Evolutionary conservation across 192 early-diverging fungal genomes (phyloP).

Genomic region (Linnemannia hyalina): DNA sequence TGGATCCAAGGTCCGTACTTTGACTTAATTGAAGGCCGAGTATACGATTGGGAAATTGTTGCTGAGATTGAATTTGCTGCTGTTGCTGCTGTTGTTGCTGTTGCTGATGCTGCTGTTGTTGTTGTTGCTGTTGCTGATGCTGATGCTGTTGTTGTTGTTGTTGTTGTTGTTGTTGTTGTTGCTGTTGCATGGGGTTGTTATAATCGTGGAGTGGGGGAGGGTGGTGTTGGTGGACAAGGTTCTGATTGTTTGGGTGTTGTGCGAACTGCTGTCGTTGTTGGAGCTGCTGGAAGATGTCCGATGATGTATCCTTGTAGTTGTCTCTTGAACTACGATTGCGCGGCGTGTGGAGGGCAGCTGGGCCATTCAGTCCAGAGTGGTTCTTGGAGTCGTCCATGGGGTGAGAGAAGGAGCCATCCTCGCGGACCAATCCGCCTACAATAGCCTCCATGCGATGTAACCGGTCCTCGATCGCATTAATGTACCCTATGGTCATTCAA

Average conservation of each 20-base stretch:
- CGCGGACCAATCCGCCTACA: constrained; percentile 67
- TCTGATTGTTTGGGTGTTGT: constrained; percentile 8
- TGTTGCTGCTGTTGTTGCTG: constrained; percentile 24
- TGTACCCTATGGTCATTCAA: constrained; percentile 71
- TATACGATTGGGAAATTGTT: background rate
- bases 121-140: constrained; percentile 23
- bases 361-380: background rate
- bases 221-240: constrained; percentile 34
- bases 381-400: constrained; percentile 2
- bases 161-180: constrained; percentile 24
- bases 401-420: constrained; percentile 52
- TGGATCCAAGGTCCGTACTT: constrained; percentile 21
- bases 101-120: constrained; percentile 19
- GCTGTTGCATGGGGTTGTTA: constrained; percentile 14
- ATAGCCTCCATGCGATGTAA: constrained; percentile 80
- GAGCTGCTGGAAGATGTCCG: background rate
- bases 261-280: constrained; percentile 4
- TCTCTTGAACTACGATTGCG: constrained; percentile 13
- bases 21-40: constrained; percentile 16
- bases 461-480: constrained; percentile 84
- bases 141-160: constrained; percentile 27
- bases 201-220: constrained; percentile 33
- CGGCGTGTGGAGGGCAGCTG: background rate
- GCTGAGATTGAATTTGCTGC: constrained; percentile 16
- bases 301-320: background rate